Base-by-base conservation (phyloP, 1,284 basidiomycete species). In the Moniliella sp. region DNA sequence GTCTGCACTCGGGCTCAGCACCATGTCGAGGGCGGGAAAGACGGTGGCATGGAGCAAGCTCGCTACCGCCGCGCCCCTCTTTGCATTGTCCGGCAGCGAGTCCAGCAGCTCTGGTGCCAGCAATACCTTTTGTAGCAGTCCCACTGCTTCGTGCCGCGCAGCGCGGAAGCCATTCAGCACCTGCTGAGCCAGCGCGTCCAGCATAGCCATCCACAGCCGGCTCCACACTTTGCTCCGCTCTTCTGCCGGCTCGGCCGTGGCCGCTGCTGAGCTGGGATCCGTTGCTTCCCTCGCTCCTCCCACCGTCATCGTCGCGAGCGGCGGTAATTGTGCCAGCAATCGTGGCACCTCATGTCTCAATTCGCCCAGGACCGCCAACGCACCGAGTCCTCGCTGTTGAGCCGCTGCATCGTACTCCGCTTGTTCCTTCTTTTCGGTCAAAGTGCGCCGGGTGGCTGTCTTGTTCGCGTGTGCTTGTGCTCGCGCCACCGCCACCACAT, bases 21-120 rank as follows among this genome's bases (percentile, higher is more conserved):
- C 67, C 45, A 91, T 83, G 43, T 94, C 84, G 18, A 94, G 63
- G 16, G 93, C 69, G 2, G 86, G 88, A 64, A 94, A 91, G 16
- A 97, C 66, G 29, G 91, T 76, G 15, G 74, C 70, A 52, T 80
- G 76, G 66, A 97, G 94, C 15, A 93, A 71, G 37, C 78, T 75
- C 37, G 77, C 73, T 9, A 82, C 69, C 43, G 78, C 72, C 10
- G 21, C 19, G n/a, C 17, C 25, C 12, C 15, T 50, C 7, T 45
- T 66, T 5, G 65, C 61, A 30, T n/a, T n/a, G n/a, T n/a, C n/a
- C n/a, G n/a, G n/a, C n/a, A n/a, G n/a, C n/a, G n/a, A n/a, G n/a
- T n/a, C n/a, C 30, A 75, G 59, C 27, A 82, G 63, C 35, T 79
- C 73, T 4, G 78, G 75, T 1, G 81, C 78, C 9, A 94, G 70